A percentile compares a stretch with the other conserved stretches of the same genome.
Evolutionary conservation across 345 rosid species (phyloP).

Genomic region (Draba incana): DNA sequence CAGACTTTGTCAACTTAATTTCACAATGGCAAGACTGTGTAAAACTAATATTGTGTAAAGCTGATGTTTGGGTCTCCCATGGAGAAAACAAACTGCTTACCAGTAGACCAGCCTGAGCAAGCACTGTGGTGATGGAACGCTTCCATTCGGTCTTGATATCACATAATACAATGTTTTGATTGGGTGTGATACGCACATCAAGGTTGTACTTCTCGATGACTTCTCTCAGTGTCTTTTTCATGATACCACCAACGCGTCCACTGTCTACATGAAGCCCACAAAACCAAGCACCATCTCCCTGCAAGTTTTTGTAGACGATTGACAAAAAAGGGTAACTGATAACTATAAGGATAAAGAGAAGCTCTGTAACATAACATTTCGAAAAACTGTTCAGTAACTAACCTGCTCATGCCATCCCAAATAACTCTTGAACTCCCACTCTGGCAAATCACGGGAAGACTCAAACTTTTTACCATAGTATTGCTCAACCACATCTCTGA

Average conservation of each 20-base stretch:
- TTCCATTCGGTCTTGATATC: slow-evolving; percentile 78
- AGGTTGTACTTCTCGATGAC: slow-evolving; percentile 83
- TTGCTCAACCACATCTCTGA: slow-evolving; percentile 76
- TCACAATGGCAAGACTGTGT: background rate
- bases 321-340: background rate
- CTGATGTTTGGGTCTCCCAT: background rate
- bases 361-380: background rate
- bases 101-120: slow-evolving; percentile 90
- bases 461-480: slow-evolving; percentile 89
- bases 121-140: slow-evolving; percentile 67
- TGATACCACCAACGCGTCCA: slow-evolving; percentile 84
- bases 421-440: slow-evolving; percentile 93
- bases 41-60: background rate
- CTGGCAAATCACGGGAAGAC: slow-evolving; percentile 68
- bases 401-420: slow-evolving; percentile 99
- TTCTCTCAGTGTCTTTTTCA: slow-evolving; percentile 84
- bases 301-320: slow-evolving; percentile 32
- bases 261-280: slow-evolving; percentile 88
- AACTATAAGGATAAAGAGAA: slow-evolving; percentile 12
- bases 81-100: slow-evolving; percentile 46
- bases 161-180: slow-evolving; percentile 81
- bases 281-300: slow-evolving; percentile 86
- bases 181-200: slow-evolving; percentile 77
- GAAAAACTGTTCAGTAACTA: slow-evolving; percentile 4
- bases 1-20: background rate